phyloP scores from a whole-genome alignment of 345 rosid genomes.

The Murraya koenigii region DNA sequence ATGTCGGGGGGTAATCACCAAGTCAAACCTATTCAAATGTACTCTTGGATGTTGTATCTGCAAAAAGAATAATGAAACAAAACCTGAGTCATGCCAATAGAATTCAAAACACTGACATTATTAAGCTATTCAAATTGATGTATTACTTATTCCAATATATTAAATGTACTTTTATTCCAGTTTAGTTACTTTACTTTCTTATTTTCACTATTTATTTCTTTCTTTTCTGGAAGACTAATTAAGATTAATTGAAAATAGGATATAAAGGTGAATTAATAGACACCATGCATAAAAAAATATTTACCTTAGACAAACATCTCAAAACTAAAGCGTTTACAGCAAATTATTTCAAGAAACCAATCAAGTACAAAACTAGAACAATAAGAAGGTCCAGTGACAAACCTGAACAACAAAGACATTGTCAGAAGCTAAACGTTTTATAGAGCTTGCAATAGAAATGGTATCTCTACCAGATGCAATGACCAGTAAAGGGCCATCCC shows the following conservation, averaged over 20 bases:
- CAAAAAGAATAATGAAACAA: constrained; percentile 7
- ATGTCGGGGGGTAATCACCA: constrained; percentile 90
- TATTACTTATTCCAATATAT: not conserved
- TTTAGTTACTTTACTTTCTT: not conserved
- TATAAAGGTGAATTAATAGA: not conserved
- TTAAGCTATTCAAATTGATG: not conserved
- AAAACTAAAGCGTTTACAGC: not conserved
- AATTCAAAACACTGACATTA: not conserved
- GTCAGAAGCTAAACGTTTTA: constrained; percentile 78
- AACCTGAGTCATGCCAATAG: not conserved
- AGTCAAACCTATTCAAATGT: constrained; percentile 81
- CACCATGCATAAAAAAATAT: not conserved
- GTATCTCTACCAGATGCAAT: constrained; percentile 98
- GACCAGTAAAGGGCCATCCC: constrained; percentile 94
- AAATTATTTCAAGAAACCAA: not conserved
- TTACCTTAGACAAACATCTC: not conserved
- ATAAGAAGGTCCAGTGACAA: constrained; percentile 9
- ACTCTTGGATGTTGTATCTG: constrained; percentile 97
- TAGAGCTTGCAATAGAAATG: constrained; percentile 80
- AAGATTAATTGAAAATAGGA: not conserved
- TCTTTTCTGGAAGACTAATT: not conserved
- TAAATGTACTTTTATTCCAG: not conserved
- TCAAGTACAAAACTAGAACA: constrained; percentile 1
- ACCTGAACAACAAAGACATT: constrained; percentile 95
- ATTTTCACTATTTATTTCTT: not conserved